Base-by-base conservation (phyloP, 192 early-diverging fungal species). In the Piromyces sp. region DNA sequence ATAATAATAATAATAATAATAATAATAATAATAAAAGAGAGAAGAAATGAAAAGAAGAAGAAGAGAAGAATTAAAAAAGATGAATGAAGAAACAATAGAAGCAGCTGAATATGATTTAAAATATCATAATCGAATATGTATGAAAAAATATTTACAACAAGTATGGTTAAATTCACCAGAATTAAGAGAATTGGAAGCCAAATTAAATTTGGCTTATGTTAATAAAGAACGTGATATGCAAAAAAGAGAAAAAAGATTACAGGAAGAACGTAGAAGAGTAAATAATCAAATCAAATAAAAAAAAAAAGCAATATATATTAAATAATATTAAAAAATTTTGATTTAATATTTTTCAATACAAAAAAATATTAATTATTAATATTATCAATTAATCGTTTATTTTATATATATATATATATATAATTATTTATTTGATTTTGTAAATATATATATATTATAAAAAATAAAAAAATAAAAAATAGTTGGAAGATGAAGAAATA, bases 171-270 rank as follows among this genome's bases (percentile, higher is more conserved):
- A 88, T 80, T 87, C 87, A 83, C 80, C 83, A 15, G 90, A 91
- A 84, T 84, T 91, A 14, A 82, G 88, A 16, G 88, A 91, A 30
- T 83, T 91, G 19, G 90, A 91, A 82, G 85, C 87, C 79, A 91
- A 91, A 85, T 87, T 91, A 80, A 89, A 89, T 80, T 87, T 89
- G 78, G 90, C 90, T 0, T 91, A 91, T 81, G 89, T 89, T 87
- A 91, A 91, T 84, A 89, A 91, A 81, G 89, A 90, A 82, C 83
- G 90, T 29, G 79, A 87, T 19, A 79, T 89, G 68, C 90, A 91
- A 84, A 81, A 85, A 91, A 84, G 86, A 91, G 79, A 89, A 87
- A 85, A 82, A 83, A 30, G 40, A 89, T 82, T 38, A 84, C 13
- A 40, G 79, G 30, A 81, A 87, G 80, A 79, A 79, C 40, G 83